Base-by-base conservation (phyloP, 805 yeast species). In the Hermanozyma aechmeae region DNA sequence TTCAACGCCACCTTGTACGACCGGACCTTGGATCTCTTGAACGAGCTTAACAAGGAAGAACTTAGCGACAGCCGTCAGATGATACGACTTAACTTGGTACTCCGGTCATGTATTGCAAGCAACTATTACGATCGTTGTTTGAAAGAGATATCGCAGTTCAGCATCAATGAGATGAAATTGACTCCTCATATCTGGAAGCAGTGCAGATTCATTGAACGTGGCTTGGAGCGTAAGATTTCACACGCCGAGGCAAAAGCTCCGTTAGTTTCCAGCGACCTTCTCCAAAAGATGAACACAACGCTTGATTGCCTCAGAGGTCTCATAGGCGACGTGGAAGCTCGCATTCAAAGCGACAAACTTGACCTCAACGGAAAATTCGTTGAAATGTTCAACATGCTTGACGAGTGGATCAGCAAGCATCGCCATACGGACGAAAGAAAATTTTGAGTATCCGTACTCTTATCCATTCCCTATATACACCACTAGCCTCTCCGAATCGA, bases 171-270 rank as follows among this genome's bases (percentile, higher is more conserved):
- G 4, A 40, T 46, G 13, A 38, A 42, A 1, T 39, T 61, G 8
- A 53, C 52, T 26, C 64, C 62, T 7, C 61, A 56, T 35, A 38
- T 61, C 13, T 39, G 45, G 32, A 42, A 48, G 21, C 64, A 60
- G 23, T 52, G 57, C 27, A 42, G 46, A 24, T 50, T 30, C 25
- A 42, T 61, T 10, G 63, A 56, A 29, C n/a, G n/a, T n/a, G n/a
- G n/a, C n/a, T n/a, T n/a, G n/a, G n/a, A n/a, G n/a, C n/a, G n/a
- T n/a, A n/a, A n/a, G n/a, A n/a, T n/a, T n/a, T n/a, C n/a, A n/a
- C n/a, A n/a, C n/a, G n/a, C n/a, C n/a, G n/a, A n/a, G n/a, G n/a
- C n/a, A n/a, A n/a, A n/a, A n/a, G n/a, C n/a, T n/a, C n/a, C n/a
- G n/a, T n/a, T n/a, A n/a, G n/a, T n/a, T n/a, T n/a, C n/a, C n/a